Base-by-base conservation (phyloP, 805 yeast species). In the Sungouiozyma intestinalis region DNA sequence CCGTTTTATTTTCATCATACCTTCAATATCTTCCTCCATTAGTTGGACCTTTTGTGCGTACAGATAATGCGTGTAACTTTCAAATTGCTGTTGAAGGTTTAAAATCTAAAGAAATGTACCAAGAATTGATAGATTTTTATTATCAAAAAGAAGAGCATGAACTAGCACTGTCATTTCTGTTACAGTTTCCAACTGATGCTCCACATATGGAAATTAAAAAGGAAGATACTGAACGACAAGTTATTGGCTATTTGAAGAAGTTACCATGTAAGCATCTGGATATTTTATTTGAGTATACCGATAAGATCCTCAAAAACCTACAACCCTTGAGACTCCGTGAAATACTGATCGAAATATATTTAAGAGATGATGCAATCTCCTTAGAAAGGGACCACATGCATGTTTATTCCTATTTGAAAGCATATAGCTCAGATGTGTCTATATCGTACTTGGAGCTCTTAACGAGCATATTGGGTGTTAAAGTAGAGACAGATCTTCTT, bases 41-140 rank as follows among this genome's bases (percentile, higher is more conserved):
- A 57, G 72, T 90, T 13, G 95, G 90, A 0, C 92, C 97, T 0
- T 72, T 90, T 16, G 68, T 90, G 4, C 68, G 97, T 39, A 71
- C 86, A 2, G 73, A 76, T 20, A 92, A 88, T 58, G 67, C 69
- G 49, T 86, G 97, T 64, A 79, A 81, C 51, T 71, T 80, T 3
- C 65, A 67, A 1, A 68, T 75, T 2, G 94, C 85, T 1, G 74
- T 75, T 39, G 58, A 63, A 9, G 70, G 74, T 40, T 69, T 86
- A 21, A 58, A 69, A 9, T 54, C 63, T 3, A 64, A 70, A 6
- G 63, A 67, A 2, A 71, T 75, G 54, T 74, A 74, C 50, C 72
- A 73, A 27, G 96, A 86, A 51, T 66, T 88, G 35, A 71, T 85
- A 7, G 94, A 84, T 53, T 88, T 85, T 54, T 85, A 81, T 51